Evolutionary conservation across 345 rosid genomes (phyloP).

Genomic region (rapeseed (Brassica napus)): DNA sequence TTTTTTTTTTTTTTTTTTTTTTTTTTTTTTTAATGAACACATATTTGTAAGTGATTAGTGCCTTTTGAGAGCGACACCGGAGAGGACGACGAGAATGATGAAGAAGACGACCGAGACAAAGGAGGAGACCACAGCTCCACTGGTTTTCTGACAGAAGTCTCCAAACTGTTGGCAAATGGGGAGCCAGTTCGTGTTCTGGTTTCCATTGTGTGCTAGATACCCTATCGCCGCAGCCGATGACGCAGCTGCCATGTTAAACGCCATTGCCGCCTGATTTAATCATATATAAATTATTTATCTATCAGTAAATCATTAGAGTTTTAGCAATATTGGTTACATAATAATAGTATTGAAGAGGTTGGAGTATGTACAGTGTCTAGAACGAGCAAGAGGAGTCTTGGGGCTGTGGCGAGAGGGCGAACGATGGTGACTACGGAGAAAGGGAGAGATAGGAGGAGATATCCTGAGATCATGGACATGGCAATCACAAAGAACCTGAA

Average conservation of each 20-base stretch:
- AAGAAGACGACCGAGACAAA: constrained; percentile 52
- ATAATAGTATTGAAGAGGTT: neutral
- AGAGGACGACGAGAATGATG: constrained; percentile 51
- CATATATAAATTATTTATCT: neutral
- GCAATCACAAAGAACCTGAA: constrained; percentile 82
- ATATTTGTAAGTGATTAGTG: constrained; percentile 12
- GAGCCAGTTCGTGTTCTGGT: constrained; percentile 76
- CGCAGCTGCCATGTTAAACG: constrained; percentile 58
- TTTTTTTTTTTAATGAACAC: constrained; percentile 1
- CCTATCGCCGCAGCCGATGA: constrained; percentile 72
- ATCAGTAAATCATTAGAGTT: neutral
- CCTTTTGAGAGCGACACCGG: constrained; percentile 64
- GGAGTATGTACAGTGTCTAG: constrained; percentile 64
- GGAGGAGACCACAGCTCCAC: constrained; percentile 84
- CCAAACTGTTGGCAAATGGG: constrained; percentile 80
- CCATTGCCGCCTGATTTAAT: constrained; percentile 54
- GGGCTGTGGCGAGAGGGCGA: constrained; percentile 70
- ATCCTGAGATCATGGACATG: constrained; percentile 66
- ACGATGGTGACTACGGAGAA: constrained; percentile 71
- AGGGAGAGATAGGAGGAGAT: constrained; percentile 81
- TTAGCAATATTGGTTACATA: neutral
- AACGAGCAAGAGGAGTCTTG: constrained; percentile 63
- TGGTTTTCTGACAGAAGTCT: constrained; percentile 72
- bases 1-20: no score
- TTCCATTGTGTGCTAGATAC: constrained; percentile 86